These are phyloP conservation scores for Neocucurbitaria cava DNA, from an alignment of 2,329 filamentous ascomycete genomes.

Conservation along the genomic window DNA sequence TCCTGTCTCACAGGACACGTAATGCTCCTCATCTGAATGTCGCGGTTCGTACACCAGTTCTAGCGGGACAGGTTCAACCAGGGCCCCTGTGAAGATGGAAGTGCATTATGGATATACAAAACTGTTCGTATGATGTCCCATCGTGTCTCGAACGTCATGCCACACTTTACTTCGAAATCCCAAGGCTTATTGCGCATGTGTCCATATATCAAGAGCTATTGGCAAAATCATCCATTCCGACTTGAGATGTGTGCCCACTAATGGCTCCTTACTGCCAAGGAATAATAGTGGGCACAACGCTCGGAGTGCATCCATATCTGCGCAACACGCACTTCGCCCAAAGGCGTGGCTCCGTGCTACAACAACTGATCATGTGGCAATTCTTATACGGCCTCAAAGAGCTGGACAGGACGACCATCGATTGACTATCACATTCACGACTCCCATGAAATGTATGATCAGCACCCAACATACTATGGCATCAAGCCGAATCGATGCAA, in stretches of 20 bases:
- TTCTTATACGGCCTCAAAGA: background rate
- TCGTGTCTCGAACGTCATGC: background rate
- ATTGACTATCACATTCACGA: background rate
- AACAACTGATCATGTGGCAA: background rate
- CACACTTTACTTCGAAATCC: background rate
- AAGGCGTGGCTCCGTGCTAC: background rate
- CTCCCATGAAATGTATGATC: background rate
- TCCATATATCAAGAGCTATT: background rate
- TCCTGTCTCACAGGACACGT: background rate
- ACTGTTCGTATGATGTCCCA: background rate
- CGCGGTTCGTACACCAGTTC: no score
- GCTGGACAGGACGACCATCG: background rate
- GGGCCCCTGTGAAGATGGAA: no score
- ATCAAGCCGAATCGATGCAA: background rate
- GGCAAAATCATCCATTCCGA: background rate
- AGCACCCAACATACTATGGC: background rate
- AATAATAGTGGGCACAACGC: background rate
- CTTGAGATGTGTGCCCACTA: background rate
- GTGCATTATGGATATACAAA: background rate
- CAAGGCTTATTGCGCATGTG: background rate
- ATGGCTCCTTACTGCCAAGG: background rate
- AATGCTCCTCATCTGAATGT: background rate
- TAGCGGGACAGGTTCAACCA: no score
- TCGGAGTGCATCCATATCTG: background rate
- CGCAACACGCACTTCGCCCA: background rate